These are phyloP conservation scores for Trichoderma breve DNA, from an alignment of 2,329 filamentous ascomycete species.

Conservation along the genomic window DNA sequence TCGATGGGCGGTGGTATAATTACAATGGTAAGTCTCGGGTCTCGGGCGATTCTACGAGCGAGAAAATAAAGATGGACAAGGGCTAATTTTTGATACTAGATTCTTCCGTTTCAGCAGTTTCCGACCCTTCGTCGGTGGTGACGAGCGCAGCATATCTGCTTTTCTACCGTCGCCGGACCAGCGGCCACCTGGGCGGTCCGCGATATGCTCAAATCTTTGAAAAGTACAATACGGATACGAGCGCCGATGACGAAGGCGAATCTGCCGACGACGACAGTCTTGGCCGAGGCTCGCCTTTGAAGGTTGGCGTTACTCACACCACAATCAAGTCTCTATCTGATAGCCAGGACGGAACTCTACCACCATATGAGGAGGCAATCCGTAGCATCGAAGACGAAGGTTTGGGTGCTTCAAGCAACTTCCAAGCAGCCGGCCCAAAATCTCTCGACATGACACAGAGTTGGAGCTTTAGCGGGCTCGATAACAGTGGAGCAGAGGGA, in stretches of 20 bases:
- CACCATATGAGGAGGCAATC: constrained; percentile 32
- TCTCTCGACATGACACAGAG: constrained; percentile 36
- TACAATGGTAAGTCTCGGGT: constrained; percentile 76
- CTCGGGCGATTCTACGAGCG: too few species aligned
- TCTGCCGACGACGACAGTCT: constrained; percentile 72
- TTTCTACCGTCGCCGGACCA: constrained; percentile 88
- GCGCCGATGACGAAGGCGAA: constrained; percentile 45
- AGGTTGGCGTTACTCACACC: constrained; percentile 21
- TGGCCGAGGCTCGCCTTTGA: constrained; percentile 25
- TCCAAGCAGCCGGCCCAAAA: constrained; percentile 29
- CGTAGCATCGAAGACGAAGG: constrained; percentile 50
- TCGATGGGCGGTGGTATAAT: constrained; percentile 87
- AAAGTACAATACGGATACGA: constrained; percentile 56
- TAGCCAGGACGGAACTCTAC: constrained; percentile 33
- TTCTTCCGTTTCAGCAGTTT: constrained; percentile 64
- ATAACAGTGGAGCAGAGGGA: constrained; percentile 32
- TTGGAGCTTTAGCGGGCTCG: constrained; percentile 49
- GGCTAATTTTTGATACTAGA: constrained; percentile 57
- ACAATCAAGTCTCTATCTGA: constrained; percentile 30
- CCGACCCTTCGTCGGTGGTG: constrained; percentile 62
- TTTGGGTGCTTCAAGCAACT: constrained; percentile 40
- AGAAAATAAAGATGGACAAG: not conserved
- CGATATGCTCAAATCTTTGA: constrained; percentile 70
- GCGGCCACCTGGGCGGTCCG: constrained; percentile 73
- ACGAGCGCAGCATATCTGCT: constrained; percentile 83